Evolutionary conservation across 2,329 filamentous ascomycete genomes (phyloP).

Genomic region (Verticillium nubilum): DNA sequence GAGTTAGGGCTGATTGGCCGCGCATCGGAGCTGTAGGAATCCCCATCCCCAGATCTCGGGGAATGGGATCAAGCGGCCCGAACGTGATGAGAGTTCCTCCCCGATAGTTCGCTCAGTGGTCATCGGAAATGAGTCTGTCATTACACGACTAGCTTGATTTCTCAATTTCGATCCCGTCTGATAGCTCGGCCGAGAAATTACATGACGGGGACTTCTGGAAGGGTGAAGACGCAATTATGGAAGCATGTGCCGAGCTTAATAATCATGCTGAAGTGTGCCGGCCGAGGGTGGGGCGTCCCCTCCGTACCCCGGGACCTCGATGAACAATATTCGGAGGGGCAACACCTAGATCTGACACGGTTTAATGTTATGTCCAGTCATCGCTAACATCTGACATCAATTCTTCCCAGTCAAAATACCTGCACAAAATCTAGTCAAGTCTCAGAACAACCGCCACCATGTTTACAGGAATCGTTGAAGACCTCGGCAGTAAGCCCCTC

Average conservation of each 20-base stretch:
- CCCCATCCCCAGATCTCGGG: neutral
- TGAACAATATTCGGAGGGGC: neutral
- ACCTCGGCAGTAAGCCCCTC: constrained; percentile 71
- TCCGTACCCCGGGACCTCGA: neutral
- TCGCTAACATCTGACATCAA: no score
- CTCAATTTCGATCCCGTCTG: neutral
- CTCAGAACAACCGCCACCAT: constrained; percentile 41
- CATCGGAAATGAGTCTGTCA: neutral
- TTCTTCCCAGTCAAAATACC: no score
- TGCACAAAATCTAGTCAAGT: neutral
- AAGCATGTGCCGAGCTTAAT: neutral
- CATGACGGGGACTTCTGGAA: neutral
- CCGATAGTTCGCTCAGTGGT: neutral
- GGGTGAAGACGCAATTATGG: neutral
- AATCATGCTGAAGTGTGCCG: neutral
- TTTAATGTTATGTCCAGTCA: neutral
- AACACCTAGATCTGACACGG: neutral
- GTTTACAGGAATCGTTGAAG: constrained; percentile 95
- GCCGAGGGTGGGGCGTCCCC: neutral
- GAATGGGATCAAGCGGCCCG: neutral
- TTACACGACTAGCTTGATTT: neutral
- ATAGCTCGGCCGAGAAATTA: neutral
- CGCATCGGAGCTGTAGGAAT: neutral
- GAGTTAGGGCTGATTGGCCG: neutral
- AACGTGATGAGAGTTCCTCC: neutral